Conservation (phyloP, 2,329 filamentous ascomycete genomes). For the Aspergillus niger region DNA sequence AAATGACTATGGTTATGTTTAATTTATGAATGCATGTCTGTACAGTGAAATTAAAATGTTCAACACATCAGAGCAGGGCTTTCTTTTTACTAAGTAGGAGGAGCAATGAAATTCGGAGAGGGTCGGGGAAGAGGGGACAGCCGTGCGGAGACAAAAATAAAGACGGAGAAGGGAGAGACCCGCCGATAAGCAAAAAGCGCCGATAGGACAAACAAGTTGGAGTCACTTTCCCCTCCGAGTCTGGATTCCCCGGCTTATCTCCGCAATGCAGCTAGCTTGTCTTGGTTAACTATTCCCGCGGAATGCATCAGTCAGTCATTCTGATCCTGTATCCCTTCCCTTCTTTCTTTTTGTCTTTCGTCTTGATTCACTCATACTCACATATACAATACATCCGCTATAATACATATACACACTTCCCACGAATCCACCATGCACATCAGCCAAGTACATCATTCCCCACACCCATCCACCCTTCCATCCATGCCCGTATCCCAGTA, state of each 20-base stretch:
- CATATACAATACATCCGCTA: constrained; percentile 18
- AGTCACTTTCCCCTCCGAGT: not conserved
- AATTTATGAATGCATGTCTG: constrained; percentile 20
- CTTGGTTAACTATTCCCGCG: too few relatives aligned
- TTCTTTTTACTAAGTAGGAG: not conserved
- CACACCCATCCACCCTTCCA: not conserved
- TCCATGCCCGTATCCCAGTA: not conserved
- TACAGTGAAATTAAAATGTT: constrained; percentile 14
- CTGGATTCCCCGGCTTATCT: not conserved
- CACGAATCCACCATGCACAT: constrained; percentile 32
- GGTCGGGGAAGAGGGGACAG: not conserved
- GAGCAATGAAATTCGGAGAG: not conserved
- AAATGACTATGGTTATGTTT: constrained; percentile 2
- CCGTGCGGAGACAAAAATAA: not conserved
- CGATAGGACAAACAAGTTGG: not conserved
- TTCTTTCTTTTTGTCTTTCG: not conserved
- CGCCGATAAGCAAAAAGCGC: not conserved
- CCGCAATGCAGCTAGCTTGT: not conserved
- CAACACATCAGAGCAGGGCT: constrained; percentile 12
- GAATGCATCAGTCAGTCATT: not conserved
- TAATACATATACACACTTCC: too few relatives aligned
- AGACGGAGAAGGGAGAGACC: not conserved
- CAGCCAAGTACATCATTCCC: constrained; percentile 32
- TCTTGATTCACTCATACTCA: constrained; percentile 14
- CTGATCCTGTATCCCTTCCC: not conserved